phyloP scores from a whole-genome alignment of 2,329 filamentous ascomycete species.

The Aureobasidium sp. region DNA sequence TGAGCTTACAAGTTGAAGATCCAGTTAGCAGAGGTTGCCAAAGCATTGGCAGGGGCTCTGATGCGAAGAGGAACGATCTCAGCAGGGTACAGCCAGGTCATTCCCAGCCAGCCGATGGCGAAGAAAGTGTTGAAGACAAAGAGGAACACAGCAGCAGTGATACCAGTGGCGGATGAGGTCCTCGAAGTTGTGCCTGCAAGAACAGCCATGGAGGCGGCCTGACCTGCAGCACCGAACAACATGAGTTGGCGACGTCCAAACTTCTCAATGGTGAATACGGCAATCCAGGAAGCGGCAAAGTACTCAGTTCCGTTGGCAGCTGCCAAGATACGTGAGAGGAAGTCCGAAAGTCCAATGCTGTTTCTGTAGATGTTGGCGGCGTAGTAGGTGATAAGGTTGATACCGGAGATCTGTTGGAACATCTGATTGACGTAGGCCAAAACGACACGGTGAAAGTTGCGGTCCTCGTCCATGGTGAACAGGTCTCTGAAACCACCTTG shows the following conservation, averaged over 20 bases:
- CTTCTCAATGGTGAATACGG: constrained; percentile 43
- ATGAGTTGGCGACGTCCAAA: constrained; percentile 57
- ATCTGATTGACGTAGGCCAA: constrained; percentile 30
- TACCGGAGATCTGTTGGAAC: constrained; percentile 27
- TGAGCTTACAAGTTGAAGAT: constrained; percentile 19
- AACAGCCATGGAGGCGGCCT: constrained; percentile 24
- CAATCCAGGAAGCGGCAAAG: constrained; percentile 42
- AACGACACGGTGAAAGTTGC: constrained; percentile 27
- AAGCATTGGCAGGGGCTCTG: constrained; percentile 20
- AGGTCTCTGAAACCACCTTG: constrained; percentile 25
- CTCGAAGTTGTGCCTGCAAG: constrained; percentile 23
- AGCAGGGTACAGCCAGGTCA: constrained; percentile 30
- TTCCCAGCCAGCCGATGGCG: constrained; percentile 45
- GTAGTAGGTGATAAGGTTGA: constrained; percentile 24
- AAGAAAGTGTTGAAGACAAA: constrained; percentile 50
- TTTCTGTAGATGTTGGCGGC: constrained; percentile 45
- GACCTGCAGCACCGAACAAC: constrained; percentile 57
- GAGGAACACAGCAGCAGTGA: constrained; percentile 23
- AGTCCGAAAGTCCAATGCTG: constrained; percentile 43
- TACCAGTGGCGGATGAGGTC: constrained; percentile 12
- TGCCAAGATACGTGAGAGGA: constrained; percentile 43
- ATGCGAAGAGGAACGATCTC: constrained; percentile 21
- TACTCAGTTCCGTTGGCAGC: constrained; percentile 48
- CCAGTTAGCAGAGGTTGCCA: constrained; percentile 45
- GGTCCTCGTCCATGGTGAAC: constrained; percentile 26